Base-by-base conservation (phyloP, 1,284 basidiomycete genomes). In the Trametes pubescens region DNA sequence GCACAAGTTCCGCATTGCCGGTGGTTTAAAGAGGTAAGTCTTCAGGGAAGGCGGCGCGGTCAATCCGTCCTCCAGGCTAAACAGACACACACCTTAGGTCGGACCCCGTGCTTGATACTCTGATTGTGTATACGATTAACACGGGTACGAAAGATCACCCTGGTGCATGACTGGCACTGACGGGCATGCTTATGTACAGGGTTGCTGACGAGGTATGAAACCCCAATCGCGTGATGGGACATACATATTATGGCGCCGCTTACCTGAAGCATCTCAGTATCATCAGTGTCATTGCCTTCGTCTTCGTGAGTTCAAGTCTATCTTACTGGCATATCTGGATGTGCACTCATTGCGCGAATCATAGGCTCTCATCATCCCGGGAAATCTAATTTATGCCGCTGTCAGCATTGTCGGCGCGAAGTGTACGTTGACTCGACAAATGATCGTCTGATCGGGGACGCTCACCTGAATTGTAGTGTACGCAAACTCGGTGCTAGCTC, bases 41-140 rank as follows among this genome's bases (percentile, higher is more conserved):
- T 43, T 5, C 40, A n/a, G n/a, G n/a, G n/a, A n/a, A n/a, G n/a
- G n/a, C n/a, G n/a, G n/a, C n/a, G n/a, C n/a, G n/a, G n/a, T 5
- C 40, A n/a, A 43, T n/a, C 8, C 5, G 14, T 4, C 5, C 2
- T 18, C 11, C 5, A 21, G 5, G 3, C 10, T 26, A 6, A 7
- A 13, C 34, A 35, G 6, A 7, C 7, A 35, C 37, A 35, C 13
- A 35, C 13, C 7, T 7, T 29, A 64, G 58, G 38, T 52, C 53
- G 53, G 53, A 64, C 22, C 24, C 32, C 3, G 24, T 64, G 13
- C 1, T 64, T 11, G 54, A 57, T 18, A 26, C 34, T 7, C 44
- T 64, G 38, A 59, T 60, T 14, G 24, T 57, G 21, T 64, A 64
- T 34, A 43, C 63, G 4, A 34, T 64, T n/a, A 64, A 57, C 43